Base-by-base conservation (phyloP, 2,329 filamentous ascomycete species). In the Exophiala calicioides region DNA sequence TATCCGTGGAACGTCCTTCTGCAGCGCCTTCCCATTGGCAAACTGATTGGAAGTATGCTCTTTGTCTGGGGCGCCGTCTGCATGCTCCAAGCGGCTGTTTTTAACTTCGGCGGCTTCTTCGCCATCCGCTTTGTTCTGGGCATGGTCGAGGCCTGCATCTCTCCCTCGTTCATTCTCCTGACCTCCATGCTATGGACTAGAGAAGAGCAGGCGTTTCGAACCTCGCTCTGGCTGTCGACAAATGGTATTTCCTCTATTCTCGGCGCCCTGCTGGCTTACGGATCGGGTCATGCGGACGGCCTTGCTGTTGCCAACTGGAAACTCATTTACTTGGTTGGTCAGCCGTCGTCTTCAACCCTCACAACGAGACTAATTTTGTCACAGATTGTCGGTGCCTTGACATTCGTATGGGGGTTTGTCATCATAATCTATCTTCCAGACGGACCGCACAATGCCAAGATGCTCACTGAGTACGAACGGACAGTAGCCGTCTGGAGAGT, bases 121-220 rank as follows among this genome's bases (percentile, higher is more conserved):
- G 67, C 71, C 0, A 62, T 75, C 38, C 68, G 74, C 16, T 69
- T 77, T 33, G 62, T 74, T 2, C 65, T 76, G 60, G 73, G 73
- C 18, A 64, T 75, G 37, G 61, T 63, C 7, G 66, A 68, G 53
- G 65, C 62, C n/a, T 59, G 64, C 24, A 53, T 58, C 19, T 47
- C 44, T 6, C 56, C 56, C 4, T 43, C 50, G 41, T 59, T 65
- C 58, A 63, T 68, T 55, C 58, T 60, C 5, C 58, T 68, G 3
- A 67, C 65, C 3, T 66, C 65, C 1, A 68, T 68, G 65, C 62
- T 66, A 40, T 68, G 65, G 52, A 66, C 62, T 18, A 61, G 66
- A 30, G 60, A 62, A n/a, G 66, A 68, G 24, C 66, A 68, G 26
- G 62, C 64, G 0, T 45, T 68, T 4, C 61, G 66, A 7, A 66